Evolutionary conservation across 176 grass and related monocot species (phyloP).

Genomic region (Saccharum officinarum): DNA sequence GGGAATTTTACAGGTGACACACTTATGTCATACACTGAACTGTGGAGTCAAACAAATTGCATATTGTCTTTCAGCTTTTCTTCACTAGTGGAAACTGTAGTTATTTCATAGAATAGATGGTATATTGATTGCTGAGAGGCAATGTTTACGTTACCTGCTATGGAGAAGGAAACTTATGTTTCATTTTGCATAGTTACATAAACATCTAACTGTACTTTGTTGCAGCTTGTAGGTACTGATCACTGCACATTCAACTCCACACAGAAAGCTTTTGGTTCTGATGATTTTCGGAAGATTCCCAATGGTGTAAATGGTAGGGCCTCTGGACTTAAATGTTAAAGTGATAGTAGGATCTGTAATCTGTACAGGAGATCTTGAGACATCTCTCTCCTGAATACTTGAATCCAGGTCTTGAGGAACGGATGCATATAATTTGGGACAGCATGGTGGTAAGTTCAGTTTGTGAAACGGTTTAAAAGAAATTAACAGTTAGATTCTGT

Average conservation of each 20-base stretch:
- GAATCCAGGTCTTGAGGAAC: conserved; percentile 81
- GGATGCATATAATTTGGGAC: conserved; percentile 97
- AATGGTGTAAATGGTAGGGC: conserved; percentile 88
- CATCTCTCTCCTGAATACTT: conserved; percentile 25
- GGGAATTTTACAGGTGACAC: conserved; percentile 75
- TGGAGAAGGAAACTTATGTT: background rate
- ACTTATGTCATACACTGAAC: background rate
- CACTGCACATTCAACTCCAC: conserved; percentile 95
- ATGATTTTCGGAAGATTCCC: conserved; percentile 94
- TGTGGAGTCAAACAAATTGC: background rate
- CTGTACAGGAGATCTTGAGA: background rate
- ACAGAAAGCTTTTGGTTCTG: conserved; percentile 85
- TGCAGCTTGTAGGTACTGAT: conserved; percentile 96
- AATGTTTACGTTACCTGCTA: background rate
- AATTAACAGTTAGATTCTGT: background rate
- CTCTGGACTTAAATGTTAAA: background rate
- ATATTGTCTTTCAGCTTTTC: conserved; percentile 12
- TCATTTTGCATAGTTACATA: conserved; percentile 15
- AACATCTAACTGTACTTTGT: conserved; percentile 21
- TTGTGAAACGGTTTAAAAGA: background rate
- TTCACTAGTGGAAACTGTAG: background rate
- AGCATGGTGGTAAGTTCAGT: conserved; percentile 88
- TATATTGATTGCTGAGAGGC: background rate
- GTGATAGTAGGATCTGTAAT: background rate
- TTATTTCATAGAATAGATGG: background rate